Evolutionary conservation across 768 basidiomycete species (phyloP).

Genomic region (Russula emetica): DNA sequence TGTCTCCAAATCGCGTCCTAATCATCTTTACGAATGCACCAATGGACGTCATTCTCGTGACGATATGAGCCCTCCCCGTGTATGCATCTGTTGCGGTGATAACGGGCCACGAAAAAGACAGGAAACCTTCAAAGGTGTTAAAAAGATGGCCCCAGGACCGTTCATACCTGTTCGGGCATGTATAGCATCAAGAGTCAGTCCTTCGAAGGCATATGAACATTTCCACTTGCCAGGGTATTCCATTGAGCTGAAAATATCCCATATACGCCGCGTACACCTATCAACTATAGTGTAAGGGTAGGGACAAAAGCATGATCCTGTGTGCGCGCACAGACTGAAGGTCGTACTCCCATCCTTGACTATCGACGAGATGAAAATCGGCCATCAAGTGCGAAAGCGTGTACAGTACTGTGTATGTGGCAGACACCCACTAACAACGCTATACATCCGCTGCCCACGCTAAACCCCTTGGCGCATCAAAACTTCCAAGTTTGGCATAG

Average conservation of each 20-base stretch:
- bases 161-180: constrained; percentile 54
- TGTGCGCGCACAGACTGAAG: constrained; percentile 61
- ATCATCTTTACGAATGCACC: constrained; percentile 81
- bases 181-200: not conserved
- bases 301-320: constrained; percentile 5
- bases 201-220: not conserved
- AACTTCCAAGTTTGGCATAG: constrained; percentile 15
- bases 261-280: constrained; percentile 73
- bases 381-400: constrained; percentile 40
- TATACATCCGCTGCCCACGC: constrained; percentile 8
- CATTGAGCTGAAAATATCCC: constrained; percentile 69
- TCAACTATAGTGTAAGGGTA: not conserved
- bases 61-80: constrained; percentile 73
- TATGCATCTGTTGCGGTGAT: constrained; percentile 69
- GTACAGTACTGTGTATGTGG: not conserved
- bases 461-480: not conserved
- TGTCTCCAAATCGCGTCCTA: constrained; percentile 81
- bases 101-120: constrained; percentile 79
- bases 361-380: constrained; percentile 70
- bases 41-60: constrained; percentile 67
- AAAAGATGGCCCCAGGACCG: constrained; percentile 77
- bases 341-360: constrained; percentile 75
- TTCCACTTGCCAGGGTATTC: constrained; percentile 55
- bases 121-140: constrained; percentile 72
- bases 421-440: not conserved